Percentiles rank a stretch among this genome's conserved stretches.
These are phyloP conservation scores for Chenopodium formosanum DNA, from an alignment of 148 eudicot genomes.

Conservation along the genomic window DNA sequence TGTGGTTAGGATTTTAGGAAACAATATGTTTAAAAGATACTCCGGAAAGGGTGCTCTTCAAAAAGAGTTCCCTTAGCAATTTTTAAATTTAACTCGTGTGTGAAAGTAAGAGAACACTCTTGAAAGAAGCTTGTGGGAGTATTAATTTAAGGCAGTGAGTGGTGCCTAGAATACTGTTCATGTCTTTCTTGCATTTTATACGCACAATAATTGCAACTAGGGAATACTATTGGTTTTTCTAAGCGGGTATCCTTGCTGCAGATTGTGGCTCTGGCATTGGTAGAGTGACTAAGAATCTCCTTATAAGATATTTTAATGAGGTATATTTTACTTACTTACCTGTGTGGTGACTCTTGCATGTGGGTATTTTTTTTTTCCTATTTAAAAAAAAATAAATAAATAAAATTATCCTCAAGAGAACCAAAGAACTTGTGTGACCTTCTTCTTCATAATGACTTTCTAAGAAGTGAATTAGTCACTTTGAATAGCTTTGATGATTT, in stretches of 20 bases:
- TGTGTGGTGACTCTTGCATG: neutral
- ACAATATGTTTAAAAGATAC: neutral
- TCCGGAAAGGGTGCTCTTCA: too few relatives aligned
- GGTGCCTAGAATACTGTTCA: neutral
- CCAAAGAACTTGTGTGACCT: neutral
- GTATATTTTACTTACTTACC: conserved; percentile 31
- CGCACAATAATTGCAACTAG: neutral
- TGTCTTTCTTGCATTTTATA: neutral
- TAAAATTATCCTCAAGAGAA: neutral
- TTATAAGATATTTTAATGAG: conserved; percentile 89
- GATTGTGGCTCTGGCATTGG: conserved; percentile 99
- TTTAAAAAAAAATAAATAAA: neutral
- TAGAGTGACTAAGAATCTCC: conserved; percentile 91
- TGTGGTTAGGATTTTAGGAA: neutral
- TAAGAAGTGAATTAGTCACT: neutral
- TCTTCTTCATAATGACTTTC: neutral
- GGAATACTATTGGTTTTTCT: conserved; percentile 13
- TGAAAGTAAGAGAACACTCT: too few relatives aligned
- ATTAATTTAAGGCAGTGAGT: too few relatives aligned
- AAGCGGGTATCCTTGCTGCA: conserved; percentile 34
- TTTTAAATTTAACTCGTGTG: too few relatives aligned
- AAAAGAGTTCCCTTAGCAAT: too few relatives aligned
- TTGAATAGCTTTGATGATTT: too few relatives aligned
- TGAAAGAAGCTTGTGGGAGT: too few relatives aligned
- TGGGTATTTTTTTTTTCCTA: neutral